Base-by-base conservation (phyloP, 768 basidiomycete species). In the Lactifluus echinatus region DNA sequence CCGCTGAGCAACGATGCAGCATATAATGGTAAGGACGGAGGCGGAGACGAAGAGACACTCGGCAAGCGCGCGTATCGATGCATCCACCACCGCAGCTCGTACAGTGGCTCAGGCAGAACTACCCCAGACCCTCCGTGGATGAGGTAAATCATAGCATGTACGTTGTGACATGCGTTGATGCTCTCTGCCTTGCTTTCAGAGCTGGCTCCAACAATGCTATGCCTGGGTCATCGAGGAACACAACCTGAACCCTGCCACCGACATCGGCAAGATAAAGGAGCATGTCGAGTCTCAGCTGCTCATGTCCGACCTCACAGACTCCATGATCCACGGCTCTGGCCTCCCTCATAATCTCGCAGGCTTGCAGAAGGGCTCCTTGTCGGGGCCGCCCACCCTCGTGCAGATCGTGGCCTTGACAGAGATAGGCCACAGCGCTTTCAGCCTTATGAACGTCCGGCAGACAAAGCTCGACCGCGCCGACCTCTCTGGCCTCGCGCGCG, bases 381-480 rank as follows among this genome's bases (percentile, higher is more conserved):
- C 65, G 1, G 76, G 76, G 6, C 60, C 73, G 6, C 81, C 85
- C 1, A 70, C 89, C 31, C 80, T 91, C 36, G 85, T 93, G 10
- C 86, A 96, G 65, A 78, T 96, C 26, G 70, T 74, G 17, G 75
- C 79, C 14, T 79, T 95, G n/a, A 89, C 82, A 17, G 94, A 97
- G 55, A 84, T 96, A 21, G 89, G 85, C 0, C 73, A 79, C 43
- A 92, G 92, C 62, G 94, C 93, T 0, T 89, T 91, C 65, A 82
- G 75, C 50, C 76, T 96, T 17, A 78, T 85, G 58, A 87, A 87
- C 63, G 78, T 80, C 23, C 77, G 86, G 21, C 75, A 81, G 52
- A 80, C 82, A 12, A 74, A 90, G 33, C 72, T 79, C 53, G 79
- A 82, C 46, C 77, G 82, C 8, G 84, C 73, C 17, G 80, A 79